Conservation (phyloP, 176 grass and related monocot species). For the Dactylis glomerata region DNA sequence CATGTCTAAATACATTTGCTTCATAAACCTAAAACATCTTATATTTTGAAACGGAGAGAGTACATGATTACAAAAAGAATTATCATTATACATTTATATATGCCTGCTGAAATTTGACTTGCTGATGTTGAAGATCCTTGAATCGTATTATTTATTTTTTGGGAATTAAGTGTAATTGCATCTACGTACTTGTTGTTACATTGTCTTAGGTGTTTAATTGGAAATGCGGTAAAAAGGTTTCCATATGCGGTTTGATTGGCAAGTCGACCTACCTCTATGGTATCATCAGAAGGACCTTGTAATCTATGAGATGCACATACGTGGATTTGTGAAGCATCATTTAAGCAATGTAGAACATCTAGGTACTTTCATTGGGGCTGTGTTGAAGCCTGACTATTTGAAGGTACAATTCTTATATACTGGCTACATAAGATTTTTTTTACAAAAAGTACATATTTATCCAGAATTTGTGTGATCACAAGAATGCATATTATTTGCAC, state of each 20-base stretch:
- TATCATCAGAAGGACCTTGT: slow-evolving; percentile 69
- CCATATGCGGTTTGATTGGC: slow-evolving; percentile 85
- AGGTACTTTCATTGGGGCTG: slow-evolving; percentile 75
- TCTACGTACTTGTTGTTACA: background rate
- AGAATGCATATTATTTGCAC: no score
- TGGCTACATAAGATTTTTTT: no score
- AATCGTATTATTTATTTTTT: background rate
- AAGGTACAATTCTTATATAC: no score
- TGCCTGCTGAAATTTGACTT: background rate
- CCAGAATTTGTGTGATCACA: slow-evolving; percentile 22
- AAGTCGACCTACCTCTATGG: slow-evolving; percentile 67
- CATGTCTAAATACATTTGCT: no score
- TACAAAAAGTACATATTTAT: background rate
- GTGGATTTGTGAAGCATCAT: slow-evolving; percentile 82
- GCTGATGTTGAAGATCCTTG: background rate
- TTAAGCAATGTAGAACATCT: slow-evolving; percentile 70
- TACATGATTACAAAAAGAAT: background rate
- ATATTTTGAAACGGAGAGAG: no score
- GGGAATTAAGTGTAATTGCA: slow-evolving; percentile 8
- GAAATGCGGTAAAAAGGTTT: slow-evolving; percentile 15
- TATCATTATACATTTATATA: background rate
- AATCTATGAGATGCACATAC: slow-evolving; percentile 95
- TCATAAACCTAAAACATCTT: no score
- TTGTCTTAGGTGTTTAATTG: slow-evolving; percentile 14
- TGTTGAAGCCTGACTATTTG: slow-evolving; percentile 80